These are phyloP conservation scores for Amaranthus hypochondriacus DNA, from an alignment of 148 eudicot genomes.

Conservation along the genomic window DNA sequence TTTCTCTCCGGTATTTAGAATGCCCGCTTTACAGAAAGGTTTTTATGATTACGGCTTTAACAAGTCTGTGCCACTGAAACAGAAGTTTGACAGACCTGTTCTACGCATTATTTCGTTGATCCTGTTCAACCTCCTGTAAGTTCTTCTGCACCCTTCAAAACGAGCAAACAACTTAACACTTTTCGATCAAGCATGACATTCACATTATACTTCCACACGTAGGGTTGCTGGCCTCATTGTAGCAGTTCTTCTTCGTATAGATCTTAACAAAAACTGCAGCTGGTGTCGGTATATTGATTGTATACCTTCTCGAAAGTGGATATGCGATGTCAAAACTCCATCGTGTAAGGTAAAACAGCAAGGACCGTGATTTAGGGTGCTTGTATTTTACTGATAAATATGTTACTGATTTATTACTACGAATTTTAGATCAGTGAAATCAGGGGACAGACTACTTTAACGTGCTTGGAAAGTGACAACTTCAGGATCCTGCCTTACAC, in stretches of 20 bases:
- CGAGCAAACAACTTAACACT: neutral
- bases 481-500: conserved; percentile 51
- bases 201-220: conserved; percentile 13
- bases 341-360: conserved; percentile 53
- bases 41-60: conserved; percentile 59
- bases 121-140: conserved; percentile 60
- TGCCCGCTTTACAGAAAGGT: conserved; percentile 44
- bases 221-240: conserved; percentile 48
- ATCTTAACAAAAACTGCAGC: conserved; percentile 53
- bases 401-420: neutral
- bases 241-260: conserved; percentile 36
- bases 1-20: conserved; percentile 51
- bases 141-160: conserved; percentile 1
- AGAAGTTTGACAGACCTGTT: conserved; percentile 56
- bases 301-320: conserved; percentile 62
- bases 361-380: neutral
- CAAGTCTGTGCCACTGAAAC: conserved; percentile 39
- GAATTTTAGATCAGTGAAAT: conserved; percentile 42
- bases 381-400: neutral
- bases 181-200: neutral
- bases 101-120: conserved; percentile 47
- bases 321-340: conserved; percentile 45
- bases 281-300: conserved; percentile 73
- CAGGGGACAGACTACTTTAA: conserved; percentile 43
- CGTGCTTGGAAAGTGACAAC: conserved; percentile 52